Evolutionary conservation across 805 yeast species (phyloP).

Genomic region (Phaffomyces thermotolerans): DNA sequence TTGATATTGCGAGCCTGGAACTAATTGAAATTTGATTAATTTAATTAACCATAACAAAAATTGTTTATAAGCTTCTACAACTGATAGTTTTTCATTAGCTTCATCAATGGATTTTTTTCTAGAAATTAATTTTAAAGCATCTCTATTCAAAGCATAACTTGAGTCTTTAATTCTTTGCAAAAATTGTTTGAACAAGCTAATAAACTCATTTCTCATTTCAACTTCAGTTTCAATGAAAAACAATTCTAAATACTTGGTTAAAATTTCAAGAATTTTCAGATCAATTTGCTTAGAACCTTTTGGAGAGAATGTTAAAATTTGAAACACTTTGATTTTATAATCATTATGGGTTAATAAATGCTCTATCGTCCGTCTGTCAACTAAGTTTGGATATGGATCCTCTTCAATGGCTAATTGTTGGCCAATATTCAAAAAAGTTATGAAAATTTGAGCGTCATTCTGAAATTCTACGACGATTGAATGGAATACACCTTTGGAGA

Average conservation of each 20-base stretch:
- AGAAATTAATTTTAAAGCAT: slow-evolving; percentile 32
- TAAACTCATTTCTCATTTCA: slow-evolving; percentile 60
- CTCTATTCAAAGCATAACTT: slow-evolving; percentile 49
- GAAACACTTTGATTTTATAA: slow-evolving; percentile 46
- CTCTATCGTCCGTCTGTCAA: slow-evolving; percentile 27
- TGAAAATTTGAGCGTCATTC: slow-evolving; percentile 30
- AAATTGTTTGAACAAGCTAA: slow-evolving; percentile 55
- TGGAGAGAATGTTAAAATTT: slow-evolving; percentile 53
- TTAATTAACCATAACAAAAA: slow-evolving; percentile 37
- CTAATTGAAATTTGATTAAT: slow-evolving; percentile 32
- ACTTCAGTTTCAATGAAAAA: slow-evolving; percentile 60
- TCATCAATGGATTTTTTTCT: slow-evolving; percentile 34
- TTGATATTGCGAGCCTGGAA: slow-evolving; percentile 54
- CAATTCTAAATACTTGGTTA: slow-evolving; percentile 39
- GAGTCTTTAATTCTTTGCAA: slow-evolving; percentile 64
- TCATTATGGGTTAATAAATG: slow-evolving; percentile 39
- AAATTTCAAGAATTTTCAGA: slow-evolving; percentile 32
- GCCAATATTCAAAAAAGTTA: slow-evolving; percentile 57
- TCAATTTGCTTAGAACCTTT: slow-evolving; percentile 55
- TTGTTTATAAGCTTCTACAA: slow-evolving; percentile 26
- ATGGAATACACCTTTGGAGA: slow-evolving; percentile 37
- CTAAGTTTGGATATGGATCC: slow-evolving; percentile 39
- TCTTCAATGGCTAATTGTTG: slow-evolving; percentile 49
- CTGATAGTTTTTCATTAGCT: slow-evolving; percentile 24
- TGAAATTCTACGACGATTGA: slow-evolving; percentile 30